These are phyloP conservation scores for Phenoliferia sp. DNA, from an alignment of 1,284 basidiomycete species.

Conservation along the genomic window DNA sequence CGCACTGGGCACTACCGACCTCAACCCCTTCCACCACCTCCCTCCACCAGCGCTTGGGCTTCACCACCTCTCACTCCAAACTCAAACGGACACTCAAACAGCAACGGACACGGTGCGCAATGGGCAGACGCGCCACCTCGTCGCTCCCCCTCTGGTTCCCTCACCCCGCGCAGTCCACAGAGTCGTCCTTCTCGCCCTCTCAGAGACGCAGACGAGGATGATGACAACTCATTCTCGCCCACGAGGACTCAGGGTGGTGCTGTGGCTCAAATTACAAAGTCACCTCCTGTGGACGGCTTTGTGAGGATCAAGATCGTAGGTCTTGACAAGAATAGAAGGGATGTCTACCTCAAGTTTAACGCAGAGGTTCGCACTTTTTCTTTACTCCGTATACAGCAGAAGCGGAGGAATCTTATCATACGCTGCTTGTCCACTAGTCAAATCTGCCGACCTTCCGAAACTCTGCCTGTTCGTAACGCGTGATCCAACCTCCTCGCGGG, in stretches of 20 bases:
- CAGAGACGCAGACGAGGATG: background rate
- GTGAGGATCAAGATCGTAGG: conserved; percentile 80
- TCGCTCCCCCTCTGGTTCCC: background rate
- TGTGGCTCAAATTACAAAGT: background rate
- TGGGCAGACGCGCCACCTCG: background rate
- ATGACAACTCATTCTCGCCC: background rate
- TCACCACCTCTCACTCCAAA: background rate
- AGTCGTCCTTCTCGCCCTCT: background rate
- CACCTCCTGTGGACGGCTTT: conserved; percentile 57
- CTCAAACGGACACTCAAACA: background rate
- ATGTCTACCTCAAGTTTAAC: conserved; percentile 85
- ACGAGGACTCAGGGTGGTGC: background rate
- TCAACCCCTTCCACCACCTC: conserved; percentile 1
- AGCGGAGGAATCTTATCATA: background rate
- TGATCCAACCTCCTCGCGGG: conserved; percentile 68
- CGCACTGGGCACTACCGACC: conserved; percentile 1
- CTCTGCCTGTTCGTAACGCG: conserved; percentile 14
- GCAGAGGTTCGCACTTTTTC: conserved; percentile 63
- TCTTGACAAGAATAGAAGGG: conserved; percentile 84
- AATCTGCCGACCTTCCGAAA: conserved; percentile 87
- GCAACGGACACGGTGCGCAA: background rate
- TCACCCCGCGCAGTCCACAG: conserved; percentile 6
- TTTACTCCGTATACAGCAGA: background rate
- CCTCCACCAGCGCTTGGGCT: background rate
- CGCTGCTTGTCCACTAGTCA: conserved; percentile 55